phyloP scores from a whole-genome alignment of 2,329 filamentous ascomycete species.

The Byssothecium circinans region DNA sequence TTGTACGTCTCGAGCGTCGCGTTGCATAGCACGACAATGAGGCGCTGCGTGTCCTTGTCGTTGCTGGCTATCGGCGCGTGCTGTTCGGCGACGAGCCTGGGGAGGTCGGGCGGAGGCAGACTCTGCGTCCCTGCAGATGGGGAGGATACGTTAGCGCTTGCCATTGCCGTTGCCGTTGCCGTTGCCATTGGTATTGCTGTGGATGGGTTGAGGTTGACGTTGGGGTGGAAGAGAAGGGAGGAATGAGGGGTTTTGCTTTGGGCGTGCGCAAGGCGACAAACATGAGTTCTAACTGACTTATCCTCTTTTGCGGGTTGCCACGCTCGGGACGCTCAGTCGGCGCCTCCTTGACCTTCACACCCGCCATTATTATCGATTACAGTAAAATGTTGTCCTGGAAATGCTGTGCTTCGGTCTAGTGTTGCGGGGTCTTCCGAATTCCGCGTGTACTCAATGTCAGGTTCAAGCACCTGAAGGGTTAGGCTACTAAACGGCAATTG shows the following conservation, averaged over 20 bases:
- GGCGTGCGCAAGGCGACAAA: neutral
- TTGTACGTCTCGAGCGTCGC: conserved; percentile 98
- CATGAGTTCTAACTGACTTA: neutral
- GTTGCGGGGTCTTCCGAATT: neutral
- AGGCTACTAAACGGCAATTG: neutral
- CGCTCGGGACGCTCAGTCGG: conserved; percentile 1
- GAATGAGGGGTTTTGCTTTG: conserved; percentile 2
- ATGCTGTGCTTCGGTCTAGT: neutral
- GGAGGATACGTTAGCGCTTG: neutral
- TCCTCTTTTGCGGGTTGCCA: neutral
- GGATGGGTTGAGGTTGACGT: neutral
- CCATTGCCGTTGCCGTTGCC: too few species aligned
- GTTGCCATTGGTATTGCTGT: too few species aligned
- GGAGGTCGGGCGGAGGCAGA: conserved; percentile 85
- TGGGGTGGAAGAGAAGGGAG: neutral
- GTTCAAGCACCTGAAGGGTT: neutral
- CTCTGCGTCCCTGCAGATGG: conserved; percentile 69
- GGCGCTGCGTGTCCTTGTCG: conserved; percentile 86
- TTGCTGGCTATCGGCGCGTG: conserved; percentile 77
- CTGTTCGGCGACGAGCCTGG: conserved; percentile 91
- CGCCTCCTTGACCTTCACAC: neutral
- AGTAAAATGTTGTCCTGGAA: too few species aligned
- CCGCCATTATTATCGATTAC: neutral
- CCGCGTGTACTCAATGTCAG: neutral
- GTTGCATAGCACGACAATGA: conserved; percentile 96